Percentiles rank a stretch among this genome's conserved stretches.
These are phyloP conservation scores for Graphilbum sp. DNA, from an alignment of 2,329 filamentous ascomycete genomes.

Conservation along the genomic window DNA sequence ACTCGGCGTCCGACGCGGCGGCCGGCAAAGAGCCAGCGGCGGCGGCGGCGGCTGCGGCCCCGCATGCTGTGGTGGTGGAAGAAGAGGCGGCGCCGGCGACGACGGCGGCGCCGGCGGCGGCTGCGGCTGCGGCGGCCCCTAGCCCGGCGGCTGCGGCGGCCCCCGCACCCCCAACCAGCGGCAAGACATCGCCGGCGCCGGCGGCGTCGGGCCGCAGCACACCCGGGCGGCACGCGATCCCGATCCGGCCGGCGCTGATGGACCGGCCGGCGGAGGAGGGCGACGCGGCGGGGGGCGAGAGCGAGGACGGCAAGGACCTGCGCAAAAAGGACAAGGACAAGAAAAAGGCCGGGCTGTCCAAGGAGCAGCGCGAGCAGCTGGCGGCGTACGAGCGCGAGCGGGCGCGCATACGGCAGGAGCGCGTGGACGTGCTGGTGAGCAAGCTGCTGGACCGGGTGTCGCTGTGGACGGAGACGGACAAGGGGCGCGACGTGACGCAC, in stretches of 20 bases:
- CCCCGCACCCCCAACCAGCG: no score
- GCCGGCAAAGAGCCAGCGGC: conserved; percentile 17
- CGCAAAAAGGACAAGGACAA: conserved; percentile 30
- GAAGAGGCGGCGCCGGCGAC: conserved; percentile 10
- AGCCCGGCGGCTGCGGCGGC: neutral
- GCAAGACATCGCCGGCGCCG: neutral
- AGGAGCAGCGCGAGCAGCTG: conserved; percentile 87
- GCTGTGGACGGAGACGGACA: conserved; percentile 96
- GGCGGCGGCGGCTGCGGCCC: conserved; percentile 15
- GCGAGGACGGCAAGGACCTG: conserved; percentile 53
- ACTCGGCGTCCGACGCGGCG: conserved; percentile 20
- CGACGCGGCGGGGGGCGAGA: conserved; percentile 51
- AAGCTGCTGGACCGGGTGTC: conserved; percentile 83
- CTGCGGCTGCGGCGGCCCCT: neutral
- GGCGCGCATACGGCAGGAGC: conserved; percentile 63
- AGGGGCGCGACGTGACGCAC: conserved; percentile 63
- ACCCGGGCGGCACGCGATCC: conserved; percentile 33
- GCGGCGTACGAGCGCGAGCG: conserved; percentile 80
- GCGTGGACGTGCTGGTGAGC: conserved; percentile 65
- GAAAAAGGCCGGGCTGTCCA: conserved; percentile 66
- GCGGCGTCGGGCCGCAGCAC: conserved; percentile 21
- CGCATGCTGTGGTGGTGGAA: conserved; percentile 23
- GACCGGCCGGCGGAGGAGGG: conserved; percentile 69
- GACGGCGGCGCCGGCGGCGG: neutral
- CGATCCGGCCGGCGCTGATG: conserved; percentile 73